Evolutionary conservation across 2,329 filamentous ascomycete species (phyloP).

Genomic region (Chrysoporthe puriensis): DNA sequence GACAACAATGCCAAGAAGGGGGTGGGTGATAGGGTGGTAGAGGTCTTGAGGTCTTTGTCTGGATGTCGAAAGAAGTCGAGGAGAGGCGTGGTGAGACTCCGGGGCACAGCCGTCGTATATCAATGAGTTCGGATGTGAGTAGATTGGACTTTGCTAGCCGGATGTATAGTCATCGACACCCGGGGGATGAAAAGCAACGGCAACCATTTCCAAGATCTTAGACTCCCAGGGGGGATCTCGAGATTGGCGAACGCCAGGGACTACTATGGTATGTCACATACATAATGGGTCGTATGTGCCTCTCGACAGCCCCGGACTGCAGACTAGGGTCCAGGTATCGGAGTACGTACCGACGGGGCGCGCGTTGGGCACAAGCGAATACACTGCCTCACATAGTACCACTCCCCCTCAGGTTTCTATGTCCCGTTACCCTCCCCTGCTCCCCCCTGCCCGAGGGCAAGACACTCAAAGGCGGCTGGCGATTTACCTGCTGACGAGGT

Average conservation of each 20-base stretch:
- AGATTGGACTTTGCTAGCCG: slow-evolving; percentile 17
- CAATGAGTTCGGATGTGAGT: slow-evolving; percentile 18
- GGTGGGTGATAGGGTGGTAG: background rate
- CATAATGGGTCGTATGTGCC: slow-evolving; percentile 21
- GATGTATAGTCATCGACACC: slow-evolving; percentile 20
- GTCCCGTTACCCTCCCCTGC: background rate
- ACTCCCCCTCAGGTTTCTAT: slow-evolving; percentile 12
- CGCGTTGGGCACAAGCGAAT: slow-evolving; percentile 17
- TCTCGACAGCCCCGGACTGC: slow-evolving; percentile 10
- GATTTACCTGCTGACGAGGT: slow-evolving; percentile 8
- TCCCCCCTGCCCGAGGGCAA: slow-evolving; percentile 12
- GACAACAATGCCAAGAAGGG: background rate
- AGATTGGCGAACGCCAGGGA: slow-evolving; percentile 20
- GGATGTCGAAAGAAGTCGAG: slow-evolving; percentile 14
- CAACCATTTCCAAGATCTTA: slow-evolving; percentile 23
- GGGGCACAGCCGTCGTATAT: slow-evolving; percentile 27
- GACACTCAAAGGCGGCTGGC: slow-evolving; percentile 8
- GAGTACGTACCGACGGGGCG: slow-evolving; percentile 17
- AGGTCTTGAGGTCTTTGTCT: slow-evolving; percentile 6
- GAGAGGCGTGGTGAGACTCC: slow-evolving; percentile 26
- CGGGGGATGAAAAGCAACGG: slow-evolving; percentile 19
- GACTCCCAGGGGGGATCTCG: slow-evolving; percentile 6
- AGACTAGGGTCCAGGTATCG: slow-evolving; percentile 12
- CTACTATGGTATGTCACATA: slow-evolving; percentile 14
- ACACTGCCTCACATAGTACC: slow-evolving; percentile 1